Base-by-base conservation (phyloP, 164 flowering plant genomes). In the Buxus sempervirens region DNA sequence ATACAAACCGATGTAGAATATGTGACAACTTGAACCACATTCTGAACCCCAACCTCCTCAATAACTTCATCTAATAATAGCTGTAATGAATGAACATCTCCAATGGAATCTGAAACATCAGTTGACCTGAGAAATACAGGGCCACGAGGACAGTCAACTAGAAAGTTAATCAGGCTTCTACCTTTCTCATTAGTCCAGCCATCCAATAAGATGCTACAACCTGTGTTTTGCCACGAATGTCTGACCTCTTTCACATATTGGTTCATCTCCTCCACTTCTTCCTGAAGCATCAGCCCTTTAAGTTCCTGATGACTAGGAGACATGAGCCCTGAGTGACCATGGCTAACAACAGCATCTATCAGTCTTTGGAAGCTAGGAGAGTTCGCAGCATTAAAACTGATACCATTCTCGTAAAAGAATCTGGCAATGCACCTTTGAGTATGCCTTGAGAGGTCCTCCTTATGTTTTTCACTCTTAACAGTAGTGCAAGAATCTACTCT, bases 181-280 rank as follows among this genome's bases (percentile, higher is more conserved):
- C 90, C 90, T 24, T 71, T 70, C n/a, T 63, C 76, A 74, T 78
- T 78, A 20, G 59, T 72, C 92, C 92, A 90, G 28, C 82, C 84
- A 78, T 90, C 97, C 55, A 84, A 57, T 65, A 90, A 60, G 53
- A 90, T 80, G 74, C 87, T 88, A 70, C 97, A 90, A n/a, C 97
- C 97, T 5, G 94, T 87, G 60, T 42, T 66, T 53, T 58, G 70
- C 97, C 97, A 90, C 22, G 96, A 84, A 23, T 49, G 63, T 65
- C 67, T 82, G 16, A 81, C 78, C 19, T 67, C 76, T 24, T 68
- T 62, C 67, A 85, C 83, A 64, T 82, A 69, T 38, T 70, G 65
- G 22, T 73, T 57, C 68, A 82, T 76, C 58, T 82, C 85, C 54
- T 75, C 63, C 54, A 79, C 63, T 54, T 80, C 83, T 58, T 79